These are phyloP conservation scores for Sphagnum fallax DNA, from an alignment of 228 moss, liverwort and hornwort genomes.

Conservation along the genomic window DNA sequence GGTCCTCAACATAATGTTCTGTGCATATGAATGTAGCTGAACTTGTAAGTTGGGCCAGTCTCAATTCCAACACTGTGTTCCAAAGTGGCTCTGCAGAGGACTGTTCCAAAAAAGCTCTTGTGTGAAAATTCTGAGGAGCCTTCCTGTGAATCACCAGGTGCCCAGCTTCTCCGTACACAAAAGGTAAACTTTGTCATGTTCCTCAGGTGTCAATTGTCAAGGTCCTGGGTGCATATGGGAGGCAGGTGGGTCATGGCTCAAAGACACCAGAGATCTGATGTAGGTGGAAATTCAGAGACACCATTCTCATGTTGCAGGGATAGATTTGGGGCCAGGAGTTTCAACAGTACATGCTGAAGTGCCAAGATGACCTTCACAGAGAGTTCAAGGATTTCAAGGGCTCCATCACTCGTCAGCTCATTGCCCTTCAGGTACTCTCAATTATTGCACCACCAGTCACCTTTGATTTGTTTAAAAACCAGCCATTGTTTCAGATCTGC, in stretches of 20 bases:
- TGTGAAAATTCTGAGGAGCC: background rate
- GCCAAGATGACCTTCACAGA: conserved; percentile 49
- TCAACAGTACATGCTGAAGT: conserved; percentile 59
- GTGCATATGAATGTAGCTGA: too few relatives aligned
- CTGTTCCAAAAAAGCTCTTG: background rate
- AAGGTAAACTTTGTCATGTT: background rate
- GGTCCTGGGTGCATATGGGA: too few relatives aligned
- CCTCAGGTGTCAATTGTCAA: too few relatives aligned
- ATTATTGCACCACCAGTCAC: background rate
- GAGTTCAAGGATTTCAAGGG: conserved; percentile 71
- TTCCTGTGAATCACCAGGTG: conserved; percentile 1
- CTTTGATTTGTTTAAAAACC: background rate
- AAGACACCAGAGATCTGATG: too few relatives aligned
- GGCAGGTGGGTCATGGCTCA: too few relatives aligned
- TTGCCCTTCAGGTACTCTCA: conserved; percentile 57
- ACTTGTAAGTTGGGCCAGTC: too few relatives aligned
- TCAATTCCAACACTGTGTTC: too few relatives aligned
- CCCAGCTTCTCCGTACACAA: background rate
- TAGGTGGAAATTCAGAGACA: background rate
- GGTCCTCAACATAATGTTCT: too few relatives aligned
- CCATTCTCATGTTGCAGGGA: background rate
- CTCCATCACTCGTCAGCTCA: conserved; percentile 57
- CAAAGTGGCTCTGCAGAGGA: background rate
- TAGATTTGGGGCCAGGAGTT: conserved; percentile 45
- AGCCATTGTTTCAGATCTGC: too few relatives aligned